A percentile compares a stretch with the other conserved stretches of the same genome.
phyloP scores from a whole-genome alignment of 345 rosid genomes.

The Eucalyptus shirleyi region DNA sequence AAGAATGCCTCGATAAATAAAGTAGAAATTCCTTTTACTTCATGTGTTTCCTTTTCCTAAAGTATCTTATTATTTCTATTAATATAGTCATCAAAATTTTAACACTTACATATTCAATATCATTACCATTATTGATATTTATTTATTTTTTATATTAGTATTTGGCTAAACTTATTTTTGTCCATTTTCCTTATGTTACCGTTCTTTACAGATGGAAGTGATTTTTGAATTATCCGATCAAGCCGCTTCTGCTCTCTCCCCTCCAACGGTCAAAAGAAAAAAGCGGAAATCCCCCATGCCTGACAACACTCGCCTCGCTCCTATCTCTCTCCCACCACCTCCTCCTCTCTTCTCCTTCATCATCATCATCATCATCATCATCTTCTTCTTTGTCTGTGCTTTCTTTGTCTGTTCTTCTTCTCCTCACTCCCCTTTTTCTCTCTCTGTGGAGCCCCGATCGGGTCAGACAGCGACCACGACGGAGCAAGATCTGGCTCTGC shows the following conservation, averaged over 20 bases:
- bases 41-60: not conserved
- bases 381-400: not conserved
- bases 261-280: not conserved
- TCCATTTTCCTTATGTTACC: not conserved
- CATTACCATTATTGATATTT: not conserved
- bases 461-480: not conserved
- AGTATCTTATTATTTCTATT: not conserved
- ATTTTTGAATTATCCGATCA: not conserved
- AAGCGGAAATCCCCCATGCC: not conserved
- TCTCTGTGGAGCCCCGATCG: not conserved
- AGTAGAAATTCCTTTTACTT: not conserved
- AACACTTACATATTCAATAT: not conserved
- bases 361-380: not conserved
- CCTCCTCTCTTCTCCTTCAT: not conserved
- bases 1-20: not conserved
- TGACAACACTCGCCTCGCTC: not conserved
- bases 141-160: not conserved
- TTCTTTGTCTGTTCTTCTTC: not conserved
- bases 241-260: not conserved
- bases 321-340: not conserved
- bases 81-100: not conserved
- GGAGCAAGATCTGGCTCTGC: not conserved
- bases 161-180: not conserved
- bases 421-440: not conserved
- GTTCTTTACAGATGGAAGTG: not conserved